Base-by-base conservation (phyloP, 2,329 filamentous ascomycete species). In the Eutypa lata region DNA sequence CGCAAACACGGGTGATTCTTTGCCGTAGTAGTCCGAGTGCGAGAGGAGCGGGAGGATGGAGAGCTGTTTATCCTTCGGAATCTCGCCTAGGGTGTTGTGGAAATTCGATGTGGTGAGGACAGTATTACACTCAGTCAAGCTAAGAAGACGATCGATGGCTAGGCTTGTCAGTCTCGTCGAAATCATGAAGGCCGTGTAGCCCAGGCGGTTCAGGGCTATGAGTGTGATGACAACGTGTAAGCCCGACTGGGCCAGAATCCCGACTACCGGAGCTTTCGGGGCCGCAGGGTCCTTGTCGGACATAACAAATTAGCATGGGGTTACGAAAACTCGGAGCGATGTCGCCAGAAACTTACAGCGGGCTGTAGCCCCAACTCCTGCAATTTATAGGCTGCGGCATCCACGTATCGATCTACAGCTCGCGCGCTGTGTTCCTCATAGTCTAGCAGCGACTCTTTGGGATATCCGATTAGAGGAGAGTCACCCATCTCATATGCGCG, bases 1-100 rank as follows among this genome's bases (percentile, higher is more conserved):
- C 31, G 52, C 21, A 43, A 61, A 62, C 13, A 42, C 38, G 7
- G 38, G 38, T 18, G 38, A 16, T 3, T 42, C 38, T 18, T 22
- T 42, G 38, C 38, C 38, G 10, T 42, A 42, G 18, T 42, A 42
- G 38, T 42, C 38, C 38, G 38, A 42, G 18, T 42, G 38, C 11
- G 38, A 42, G 38, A 42, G 16, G 38, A 42, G 38, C 18, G 38
- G 38, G 10, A 42, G 10, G 3, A 42, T 11, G 18, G 13, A 11
- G 13, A 42, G 38, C 13, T 42, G 6, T 22, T 19, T 42, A 16
- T 42, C 38, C 10, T 42, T 42, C 38, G 38, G 38, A 8, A 42
- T 5, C 13, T 42, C 38, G 38, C n/a, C 19, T 18, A 42, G 13
- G 38, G 38, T 42, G 18, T 16, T 18, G 13, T 42, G 38, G 2